Conservation (phyloP, 2,329 filamentous ascomycete genomes). For the Calonectria pseudoreteaudii region DNA sequence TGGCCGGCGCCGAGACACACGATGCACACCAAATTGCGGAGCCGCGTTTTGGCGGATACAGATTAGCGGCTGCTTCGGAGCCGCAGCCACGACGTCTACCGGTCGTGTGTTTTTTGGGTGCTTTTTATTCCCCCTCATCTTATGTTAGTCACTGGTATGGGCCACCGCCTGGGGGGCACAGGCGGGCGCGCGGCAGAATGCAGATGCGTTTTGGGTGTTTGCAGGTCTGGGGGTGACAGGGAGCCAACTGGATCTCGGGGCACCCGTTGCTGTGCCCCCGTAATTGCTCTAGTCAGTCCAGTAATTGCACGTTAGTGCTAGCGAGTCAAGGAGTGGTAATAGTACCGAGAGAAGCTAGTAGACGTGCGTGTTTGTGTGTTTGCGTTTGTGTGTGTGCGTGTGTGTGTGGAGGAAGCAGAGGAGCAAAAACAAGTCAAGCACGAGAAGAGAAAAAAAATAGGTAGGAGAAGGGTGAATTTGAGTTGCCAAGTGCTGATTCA, state of each 20-base stretch:
- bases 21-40: conserved; percentile 36
- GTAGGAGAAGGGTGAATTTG: neutral
- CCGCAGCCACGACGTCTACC: conserved; percentile 36
- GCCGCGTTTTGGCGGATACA: conserved; percentile 41
- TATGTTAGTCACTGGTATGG: conserved; percentile 5
- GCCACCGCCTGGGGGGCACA: neutral
- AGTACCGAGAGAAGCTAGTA: neutral
- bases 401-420: neutral
- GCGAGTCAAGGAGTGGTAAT: conserved; percentile 3
- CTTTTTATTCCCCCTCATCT: conserved; percentile 1
- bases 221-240: neutral
- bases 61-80: conserved; percentile 35
- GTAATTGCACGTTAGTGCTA: neutral
- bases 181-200: neutral
- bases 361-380: neutral
- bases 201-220: neutral
- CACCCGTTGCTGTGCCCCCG: conserved; percentile 3
- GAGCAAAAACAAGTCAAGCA: neutral
- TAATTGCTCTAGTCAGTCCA: conserved; percentile 6
- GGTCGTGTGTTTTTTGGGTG: conserved; percentile 13
- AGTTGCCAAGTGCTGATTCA: conserved; percentile 5
- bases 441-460: neutral
- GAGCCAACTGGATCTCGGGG: conserved; percentile 2
- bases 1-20: neutral
- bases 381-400: neutral